Evolutionary conservation across 441 rosid genomes (phyloP), one percentile per base, ranked within the genome.

Genomic region (Syzygium malaccense): DNA sequence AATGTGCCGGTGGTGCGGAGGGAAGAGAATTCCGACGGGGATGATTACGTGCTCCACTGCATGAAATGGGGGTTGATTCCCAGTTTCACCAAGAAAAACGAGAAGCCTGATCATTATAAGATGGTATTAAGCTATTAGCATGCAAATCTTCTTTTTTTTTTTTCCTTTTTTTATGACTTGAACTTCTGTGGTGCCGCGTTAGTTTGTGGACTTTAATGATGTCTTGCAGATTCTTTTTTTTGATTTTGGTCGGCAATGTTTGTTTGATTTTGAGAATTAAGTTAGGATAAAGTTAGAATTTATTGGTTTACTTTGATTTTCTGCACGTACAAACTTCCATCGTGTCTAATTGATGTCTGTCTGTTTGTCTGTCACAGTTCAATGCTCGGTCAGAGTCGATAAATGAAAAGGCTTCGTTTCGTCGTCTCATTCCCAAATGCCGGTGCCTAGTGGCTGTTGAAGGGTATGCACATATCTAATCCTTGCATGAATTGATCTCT

Each of bases 41-140:
- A 91, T 20, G 95, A 92, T 58, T 93, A 90, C 88, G 92, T 91
- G 88, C 88, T 97, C 53, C 98, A 96, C 53, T 95, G 95, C 92
- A 97, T 97, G 99, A 95, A 91, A 68, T 97, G 99, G 99, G 99
- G 99, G 9, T 91, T 97, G 89, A 88, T 96, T 89, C 99, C 99
- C 23, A 91, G 94, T 90, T 97, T 96, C 91, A 94, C 97, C 86
- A 96, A 93, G 89, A 96, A 95, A 90, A 88, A 90, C 25, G 99
- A 97, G 86, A 96, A 96, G 89, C 98, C 98, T n/a, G 98, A 97
- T 89, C 95, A 95, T 90, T 97, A 91, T 89, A 95, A 85, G 92
- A 97, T 96, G 99, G 99, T 97, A 91, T 54, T 26, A 12, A 75
- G n/a, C 83, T 75, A 41, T 28, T 2, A 6, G 51, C 83, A 23